Base-by-base conservation (phyloP, 2,329 filamentous ascomycete species). In the Fusarium mexicanum region DNA sequence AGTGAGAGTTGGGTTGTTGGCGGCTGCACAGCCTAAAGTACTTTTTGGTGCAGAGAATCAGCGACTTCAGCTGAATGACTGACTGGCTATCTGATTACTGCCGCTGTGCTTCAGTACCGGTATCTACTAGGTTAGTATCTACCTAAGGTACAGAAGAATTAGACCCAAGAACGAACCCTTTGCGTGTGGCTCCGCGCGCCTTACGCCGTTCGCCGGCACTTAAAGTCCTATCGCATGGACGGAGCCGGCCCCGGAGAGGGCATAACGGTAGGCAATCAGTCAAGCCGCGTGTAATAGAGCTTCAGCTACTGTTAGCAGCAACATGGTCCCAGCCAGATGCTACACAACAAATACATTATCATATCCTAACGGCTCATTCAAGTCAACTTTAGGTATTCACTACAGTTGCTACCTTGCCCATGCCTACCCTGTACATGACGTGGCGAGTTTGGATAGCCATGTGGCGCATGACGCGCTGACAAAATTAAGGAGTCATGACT, bases 131-230 rank as follows among this genome's bases (percentile, higher is more conserved):
- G 33, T 35, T 35, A 35, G 33, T 16, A 16, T 7, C 33, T 35
- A 35, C 14, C 33, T 31, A 29, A 29, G 29, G 26, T 35, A 40
- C 33, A 33, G 24, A 31, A 55, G n/a, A 12, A 55, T 46, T 35
- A 29, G 35, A 41, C 18, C 14, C 46, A 35, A 18, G 14, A 33
- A 50, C 18, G 12, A 55, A 12, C 50, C 44, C 58, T 16, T 51
- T 51, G 50, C 68, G 67, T 61, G 14, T 22, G 64, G 44, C 54
- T 67, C 68, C 68, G 53, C 41, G 61, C 68, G 68, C 68, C 61
- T 35, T n/a, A 71, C 68, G 68, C 68, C 68, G 68, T 51, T 55
- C 61, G 33, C 68, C 67, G 68, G 41, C 48, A 44, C 43, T 48
- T 24, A 16, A 57, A 41, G 48, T 37, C 38, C 61, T 71, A 46